A percentile compares a stretch with the other conserved stretches of the same genome.
phyloP scores from a whole-genome alignment of 2,329 filamentous ascomycete genomes.

The Paecilomyces niveus region DNA sequence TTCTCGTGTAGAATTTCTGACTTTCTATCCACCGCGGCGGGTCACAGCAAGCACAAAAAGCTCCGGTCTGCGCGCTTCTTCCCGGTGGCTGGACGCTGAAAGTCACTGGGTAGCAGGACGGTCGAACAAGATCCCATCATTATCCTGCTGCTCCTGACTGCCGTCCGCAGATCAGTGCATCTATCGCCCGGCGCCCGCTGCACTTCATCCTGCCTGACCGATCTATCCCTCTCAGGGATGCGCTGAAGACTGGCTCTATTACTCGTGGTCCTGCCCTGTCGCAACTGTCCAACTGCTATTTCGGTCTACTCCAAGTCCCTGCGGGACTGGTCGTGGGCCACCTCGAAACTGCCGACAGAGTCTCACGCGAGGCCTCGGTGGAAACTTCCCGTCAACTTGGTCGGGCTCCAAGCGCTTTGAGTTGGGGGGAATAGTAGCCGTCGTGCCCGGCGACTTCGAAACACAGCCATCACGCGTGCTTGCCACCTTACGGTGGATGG shows the following conservation, averaged over 20 bases:
- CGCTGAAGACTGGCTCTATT: not conserved
- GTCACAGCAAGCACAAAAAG: not conserved
- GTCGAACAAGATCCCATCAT: not conserved
- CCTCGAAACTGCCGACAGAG: not conserved
- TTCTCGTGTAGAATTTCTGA: not conserved
- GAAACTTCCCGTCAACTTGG: not conserved
- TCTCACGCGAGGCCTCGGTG: not conserved
- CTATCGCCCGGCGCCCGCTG: not conserved
- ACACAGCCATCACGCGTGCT: not conserved
- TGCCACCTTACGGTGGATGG: not conserved
- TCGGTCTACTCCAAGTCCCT: not conserved
- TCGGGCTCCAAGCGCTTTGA: not conserved
- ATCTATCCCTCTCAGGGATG: not conserved
- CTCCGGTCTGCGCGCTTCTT: not conserved
- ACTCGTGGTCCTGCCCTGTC: not conserved
- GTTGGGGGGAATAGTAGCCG: not conserved
- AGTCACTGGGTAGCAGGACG: not conserved
- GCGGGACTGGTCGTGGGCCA: not conserved
- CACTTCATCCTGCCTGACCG: not conserved
- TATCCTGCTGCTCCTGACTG: not conserved
- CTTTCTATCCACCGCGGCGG: not conserved
- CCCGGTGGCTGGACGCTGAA: not conserved
- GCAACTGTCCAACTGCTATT: not conserved
- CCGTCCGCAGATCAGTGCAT: not conserved
- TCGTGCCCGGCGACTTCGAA: constrained; percentile 1